phyloP scores from a whole-genome alignment of 2,329 filamentous ascomycete genomes.

The Arthroderma sp. region DNA sequence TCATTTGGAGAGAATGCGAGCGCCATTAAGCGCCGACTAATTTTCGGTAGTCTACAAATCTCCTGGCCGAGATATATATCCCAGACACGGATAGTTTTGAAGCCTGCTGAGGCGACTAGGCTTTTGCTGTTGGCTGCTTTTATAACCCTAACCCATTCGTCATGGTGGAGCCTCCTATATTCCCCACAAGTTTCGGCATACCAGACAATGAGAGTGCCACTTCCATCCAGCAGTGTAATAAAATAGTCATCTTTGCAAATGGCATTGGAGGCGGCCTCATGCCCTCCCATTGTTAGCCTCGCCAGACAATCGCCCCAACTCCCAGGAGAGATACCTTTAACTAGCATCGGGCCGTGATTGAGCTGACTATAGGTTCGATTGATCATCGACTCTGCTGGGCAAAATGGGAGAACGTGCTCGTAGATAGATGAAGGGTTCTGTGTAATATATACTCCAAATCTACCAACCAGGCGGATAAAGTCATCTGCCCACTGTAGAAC shows the following conservation, averaged over 20 bases:
- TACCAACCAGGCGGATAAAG: constrained; percentile 24
- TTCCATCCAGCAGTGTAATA: constrained; percentile 12
- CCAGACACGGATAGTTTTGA: constrained; percentile 12
- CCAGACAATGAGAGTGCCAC: constrained; percentile 14
- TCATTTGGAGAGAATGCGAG: constrained; percentile 10
- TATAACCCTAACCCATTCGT: constrained; percentile 11
- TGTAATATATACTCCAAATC: constrained; percentile 20
- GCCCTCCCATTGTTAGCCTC: constrained; percentile 7
- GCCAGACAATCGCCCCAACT: constrained; percentile 13
- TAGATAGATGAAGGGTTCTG: constrained; percentile 23
- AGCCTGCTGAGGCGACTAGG: constrained; percentile 12
- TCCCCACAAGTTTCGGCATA: constrained; percentile 14
- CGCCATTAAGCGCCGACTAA: constrained; percentile 7
- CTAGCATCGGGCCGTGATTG: constrained; percentile 7
- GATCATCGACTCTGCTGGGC: constrained; percentile 24
- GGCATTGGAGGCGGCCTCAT: constrained; percentile 8
- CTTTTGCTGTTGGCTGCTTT: constrained; percentile 8
- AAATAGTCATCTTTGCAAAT: constrained; percentile 14
- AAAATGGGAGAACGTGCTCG: constrained; percentile 28
- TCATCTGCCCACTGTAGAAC: constrained; percentile 21
- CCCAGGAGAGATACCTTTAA: constrained; percentile 10
- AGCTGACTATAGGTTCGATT: constrained; percentile 20
- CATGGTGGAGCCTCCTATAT: constrained; percentile 11
- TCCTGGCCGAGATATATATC: constrained; percentile 8
- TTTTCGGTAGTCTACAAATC: constrained; percentile 6